Percentiles rank a stretch among this genome's conserved stretches.
phyloP scores from a whole-genome alignment of 495 filamentous ascomycete species.

The Amorphotheca resinae region DNA sequence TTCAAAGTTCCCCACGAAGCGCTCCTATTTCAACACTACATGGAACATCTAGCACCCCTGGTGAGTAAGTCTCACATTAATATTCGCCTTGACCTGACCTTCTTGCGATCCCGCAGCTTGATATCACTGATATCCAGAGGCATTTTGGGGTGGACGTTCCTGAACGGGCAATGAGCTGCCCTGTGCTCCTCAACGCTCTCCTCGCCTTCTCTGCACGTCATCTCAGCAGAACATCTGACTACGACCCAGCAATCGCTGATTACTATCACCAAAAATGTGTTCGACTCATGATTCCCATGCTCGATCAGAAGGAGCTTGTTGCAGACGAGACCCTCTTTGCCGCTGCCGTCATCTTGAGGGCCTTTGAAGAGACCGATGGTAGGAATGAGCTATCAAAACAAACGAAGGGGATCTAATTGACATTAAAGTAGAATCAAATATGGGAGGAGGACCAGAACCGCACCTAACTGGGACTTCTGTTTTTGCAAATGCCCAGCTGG shows the following conservation, averaged over 20 bases:
- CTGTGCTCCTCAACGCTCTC: conserved; percentile 21
- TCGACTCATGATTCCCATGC: conserved; percentile 13
- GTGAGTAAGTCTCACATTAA: no score
- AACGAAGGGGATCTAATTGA: neutral
- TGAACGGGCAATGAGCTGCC: conserved; percentile 20
- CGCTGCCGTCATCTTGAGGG: neutral
- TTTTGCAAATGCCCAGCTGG: neutral
- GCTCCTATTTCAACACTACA: no score
- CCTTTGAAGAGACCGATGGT: conserved; percentile 2
- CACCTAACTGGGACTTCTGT: conserved; percentile 9
- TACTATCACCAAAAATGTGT: conserved; percentile 17
- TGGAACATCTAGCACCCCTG: no score
- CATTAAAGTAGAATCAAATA: neutral
- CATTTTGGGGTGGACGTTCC: conserved; percentile 23
- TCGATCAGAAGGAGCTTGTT: neutral
- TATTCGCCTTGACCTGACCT: neutral
- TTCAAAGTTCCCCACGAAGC: no score
- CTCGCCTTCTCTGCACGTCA: conserved; percentile 22
- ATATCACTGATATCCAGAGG: neutral
- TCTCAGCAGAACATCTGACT: conserved; percentile 11
- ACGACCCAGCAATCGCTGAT: conserved; percentile 10
- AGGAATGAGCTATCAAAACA: neutral
- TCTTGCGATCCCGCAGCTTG: no score
- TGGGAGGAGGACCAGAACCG: neutral
- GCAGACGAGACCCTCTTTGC: conserved; percentile 1